phyloP scores from a whole-genome alignment of 2,329 filamentous ascomycete genomes.

The Cytospora paraplurivora region DNA sequence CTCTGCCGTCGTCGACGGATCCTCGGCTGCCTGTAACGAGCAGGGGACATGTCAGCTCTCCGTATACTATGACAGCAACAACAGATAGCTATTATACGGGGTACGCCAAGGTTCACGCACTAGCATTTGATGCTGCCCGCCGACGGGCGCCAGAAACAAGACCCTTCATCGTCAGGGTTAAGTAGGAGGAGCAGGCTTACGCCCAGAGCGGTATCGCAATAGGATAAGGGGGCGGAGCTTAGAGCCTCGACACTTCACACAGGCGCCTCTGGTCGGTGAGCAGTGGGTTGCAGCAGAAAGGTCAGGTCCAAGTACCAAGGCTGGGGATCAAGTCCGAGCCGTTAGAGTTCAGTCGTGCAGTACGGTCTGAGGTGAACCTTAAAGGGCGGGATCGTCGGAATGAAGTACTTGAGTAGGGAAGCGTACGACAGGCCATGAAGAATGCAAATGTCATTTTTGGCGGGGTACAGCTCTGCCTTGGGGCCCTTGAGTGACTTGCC shows the following conservation, averaged over 20 bases:
- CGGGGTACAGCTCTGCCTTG: constrained; percentile 14
- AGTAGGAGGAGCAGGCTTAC: constrained; percentile 40
- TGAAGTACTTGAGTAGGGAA: constrained; percentile 4
- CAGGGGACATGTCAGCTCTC: constrained; percentile 45
- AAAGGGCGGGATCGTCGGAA: constrained; percentile 18
- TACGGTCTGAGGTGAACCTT: constrained; percentile 9
- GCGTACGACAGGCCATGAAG: constrained; percentile 12
- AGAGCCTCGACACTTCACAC: neutral
- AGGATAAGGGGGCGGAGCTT: constrained; percentile 3
- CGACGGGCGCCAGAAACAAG: constrained; percentile 38
- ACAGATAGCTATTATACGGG: neutral
- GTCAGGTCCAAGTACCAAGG: neutral
- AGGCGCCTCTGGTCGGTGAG: neutral
- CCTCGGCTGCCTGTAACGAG: constrained; percentile 50
- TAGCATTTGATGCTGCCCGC: constrained; percentile 40
- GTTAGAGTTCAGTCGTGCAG: neutral
- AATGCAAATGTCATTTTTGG: constrained; percentile 17
- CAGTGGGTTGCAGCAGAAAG: neutral
- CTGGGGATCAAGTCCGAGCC: neutral
- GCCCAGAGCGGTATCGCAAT: neutral
- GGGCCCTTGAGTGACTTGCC: constrained; percentile 14
- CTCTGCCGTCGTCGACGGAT: constrained; percentile 57
- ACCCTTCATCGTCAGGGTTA: constrained; percentile 39
- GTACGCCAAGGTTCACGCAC: constrained; percentile 34
- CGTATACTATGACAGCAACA: neutral